Percentiles rank a stretch among this genome's conserved stretches.
These are phyloP conservation scores for Ajuga reptans DNA, from an alignment of 305 asterid genomes.

Conservation along the genomic window DNA sequence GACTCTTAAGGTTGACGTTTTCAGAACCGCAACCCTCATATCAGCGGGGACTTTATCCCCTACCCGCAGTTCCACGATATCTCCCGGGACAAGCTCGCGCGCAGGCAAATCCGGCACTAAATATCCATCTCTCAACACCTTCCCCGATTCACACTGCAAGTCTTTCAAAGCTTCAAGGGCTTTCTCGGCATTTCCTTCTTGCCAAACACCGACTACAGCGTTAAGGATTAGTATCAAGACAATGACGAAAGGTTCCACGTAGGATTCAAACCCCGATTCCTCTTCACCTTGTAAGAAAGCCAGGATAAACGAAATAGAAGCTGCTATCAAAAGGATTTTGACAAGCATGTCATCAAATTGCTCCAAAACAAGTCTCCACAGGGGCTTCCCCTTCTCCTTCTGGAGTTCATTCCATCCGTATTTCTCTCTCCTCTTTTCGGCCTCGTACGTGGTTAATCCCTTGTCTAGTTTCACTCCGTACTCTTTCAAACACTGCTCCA, in stretches of 20 bases:
- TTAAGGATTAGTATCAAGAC: slow-evolving; percentile 62
- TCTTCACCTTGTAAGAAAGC: slow-evolving; percentile 57
- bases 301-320: slow-evolving; percentile 60
- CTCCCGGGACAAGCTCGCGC: slow-evolving; percentile 87
- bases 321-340: slow-evolving; percentile 71
- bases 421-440: slow-evolving; percentile 48
- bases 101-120: slow-evolving; percentile 66
- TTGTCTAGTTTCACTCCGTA: slow-evolving; percentile 59
- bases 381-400: slow-evolving; percentile 66
- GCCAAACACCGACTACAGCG: slow-evolving; percentile 95
- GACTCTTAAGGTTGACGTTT: slow-evolving; percentile 61
- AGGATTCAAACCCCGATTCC: slow-evolving; percentile 47
- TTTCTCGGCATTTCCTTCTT: slow-evolving; percentile 82
- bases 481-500: slow-evolving; percentile 67
- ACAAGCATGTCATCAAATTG: slow-evolving; percentile 84
- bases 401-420: slow-evolving; percentile 71
- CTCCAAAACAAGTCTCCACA: slow-evolving; percentile 66
- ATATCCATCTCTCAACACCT: slow-evolving; percentile 68
- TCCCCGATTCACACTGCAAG: slow-evolving; percentile 67
- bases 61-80: slow-evolving; percentile 69
- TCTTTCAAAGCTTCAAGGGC: slow-evolving; percentile 86
- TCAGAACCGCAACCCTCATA: slow-evolving; percentile 61
- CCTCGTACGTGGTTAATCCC: slow-evolving; percentile 63
- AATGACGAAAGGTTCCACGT: slow-evolving; percentile 83
- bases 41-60: slow-evolving; percentile 93